Percentiles rank a stretch among this genome's conserved stretches.
phyloP scores from a whole-genome alignment of 148 eudicot genomes.

The Polygonum aviculare region DNA sequence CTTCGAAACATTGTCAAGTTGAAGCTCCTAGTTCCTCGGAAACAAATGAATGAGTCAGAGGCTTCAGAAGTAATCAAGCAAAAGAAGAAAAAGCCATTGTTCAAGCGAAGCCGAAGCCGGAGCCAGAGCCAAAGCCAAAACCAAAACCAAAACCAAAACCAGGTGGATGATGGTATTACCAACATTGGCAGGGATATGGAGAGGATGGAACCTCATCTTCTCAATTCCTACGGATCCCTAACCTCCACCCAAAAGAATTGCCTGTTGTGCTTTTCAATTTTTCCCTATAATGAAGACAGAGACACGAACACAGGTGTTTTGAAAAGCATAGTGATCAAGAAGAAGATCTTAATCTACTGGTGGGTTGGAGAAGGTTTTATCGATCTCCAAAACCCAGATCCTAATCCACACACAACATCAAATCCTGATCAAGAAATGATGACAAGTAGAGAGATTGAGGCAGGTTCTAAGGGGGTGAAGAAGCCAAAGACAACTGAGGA shows the following conservation, averaged over 20 bases:
- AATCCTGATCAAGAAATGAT: background rate
- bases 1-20: background rate
- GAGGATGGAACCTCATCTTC: background rate
- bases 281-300: background rate
- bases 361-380: slow-evolving; percentile 41
- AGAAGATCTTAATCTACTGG: slow-evolving; percentile 29
- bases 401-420: no score
- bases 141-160: no score
- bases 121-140: background rate
- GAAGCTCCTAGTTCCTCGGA: background rate
- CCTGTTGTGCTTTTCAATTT: background rate
- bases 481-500: background rate
- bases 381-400: background rate
- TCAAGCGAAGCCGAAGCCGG: background rate
- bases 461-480: background rate
- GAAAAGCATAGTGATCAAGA: slow-evolving; percentile 10
- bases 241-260: background rate
- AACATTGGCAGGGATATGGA: background rate
- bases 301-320: background rate
- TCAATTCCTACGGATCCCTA: background rate
- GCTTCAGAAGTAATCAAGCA: background rate
- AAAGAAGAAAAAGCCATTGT: background rate
- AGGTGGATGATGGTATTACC: background rate
- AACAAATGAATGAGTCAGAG: background rate
- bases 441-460: background rate